These are phyloP conservation scores for Annulohypoxylon moriforme DNA, from an alignment of 495 filamentous ascomycete genomes.

Conservation along the genomic window DNA sequence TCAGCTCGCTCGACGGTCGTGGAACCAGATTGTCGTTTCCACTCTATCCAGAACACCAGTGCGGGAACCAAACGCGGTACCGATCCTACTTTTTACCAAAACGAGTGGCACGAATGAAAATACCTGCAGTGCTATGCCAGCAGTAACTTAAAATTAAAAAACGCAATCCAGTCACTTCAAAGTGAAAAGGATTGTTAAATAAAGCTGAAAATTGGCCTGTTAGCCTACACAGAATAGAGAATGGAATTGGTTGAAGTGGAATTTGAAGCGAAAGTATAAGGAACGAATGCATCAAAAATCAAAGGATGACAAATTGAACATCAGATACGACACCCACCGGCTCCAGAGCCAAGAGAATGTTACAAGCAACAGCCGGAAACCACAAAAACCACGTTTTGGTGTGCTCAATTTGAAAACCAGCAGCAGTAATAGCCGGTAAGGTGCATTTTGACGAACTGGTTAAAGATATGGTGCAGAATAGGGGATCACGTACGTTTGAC, in stretches of 20 bases:
- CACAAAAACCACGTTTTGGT: slow-evolving; percentile 29
- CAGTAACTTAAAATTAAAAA: slow-evolving; percentile 24
- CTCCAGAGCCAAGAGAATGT: slow-evolving; percentile 29
- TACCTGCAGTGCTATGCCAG: slow-evolving; percentile 15
- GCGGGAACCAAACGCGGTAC: slow-evolving; percentile 44
- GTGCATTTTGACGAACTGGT: slow-evolving; percentile 49
- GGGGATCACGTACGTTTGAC: slow-evolving; percentile 54
- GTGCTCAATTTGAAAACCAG: slow-evolving; percentile 39
- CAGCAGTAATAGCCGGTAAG: slow-evolving; percentile 44
- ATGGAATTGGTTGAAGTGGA: slow-evolving; percentile 40
- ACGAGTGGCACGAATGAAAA: slow-evolving; percentile 43
- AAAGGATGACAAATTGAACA: slow-evolving; percentile 32
- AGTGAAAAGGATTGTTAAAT: slow-evolving; percentile 23
- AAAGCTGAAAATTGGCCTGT: slow-evolving; percentile 24
- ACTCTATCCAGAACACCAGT: slow-evolving; percentile 51
- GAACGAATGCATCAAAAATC: slow-evolving; percentile 28
- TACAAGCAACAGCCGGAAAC: slow-evolving; percentile 47
- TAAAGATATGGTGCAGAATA: slow-evolving; percentile 43
- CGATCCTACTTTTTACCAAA: slow-evolving; percentile 34
- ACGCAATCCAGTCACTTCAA: slow-evolving; percentile 38
- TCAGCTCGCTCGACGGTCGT: slow-evolving; percentile 48
- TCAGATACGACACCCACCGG: slow-evolving; percentile 27
- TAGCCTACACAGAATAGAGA: slow-evolving; percentile 23
- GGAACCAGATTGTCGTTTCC: slow-evolving; percentile 48
- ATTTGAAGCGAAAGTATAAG: slow-evolving; percentile 19